Conservation (phyloP, 371 early-diverging fungal species). For the Mucor ambiguus region DNA sequence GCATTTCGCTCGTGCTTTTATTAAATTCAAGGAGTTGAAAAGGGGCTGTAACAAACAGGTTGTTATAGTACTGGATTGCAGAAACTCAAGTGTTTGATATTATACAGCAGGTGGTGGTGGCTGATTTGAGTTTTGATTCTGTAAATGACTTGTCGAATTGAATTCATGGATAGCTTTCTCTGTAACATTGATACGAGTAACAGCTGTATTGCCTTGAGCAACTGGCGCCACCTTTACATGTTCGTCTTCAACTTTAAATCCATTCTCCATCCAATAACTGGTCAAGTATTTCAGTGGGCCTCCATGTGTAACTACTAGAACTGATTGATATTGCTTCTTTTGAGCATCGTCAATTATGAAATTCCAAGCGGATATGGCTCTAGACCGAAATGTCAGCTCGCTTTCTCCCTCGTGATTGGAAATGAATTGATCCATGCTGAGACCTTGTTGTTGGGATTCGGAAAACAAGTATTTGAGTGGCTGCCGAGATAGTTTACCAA, state of each 20-base stretch:
- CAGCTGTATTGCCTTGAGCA: slow-evolving; percentile 45
- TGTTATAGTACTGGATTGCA: not conserved
- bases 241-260: slow-evolving; percentile 1
- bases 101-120: slow-evolving; percentile 26
- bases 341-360: slow-evolving; percentile 26
- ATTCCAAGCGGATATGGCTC: slow-evolving; percentile 28
- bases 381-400: slow-evolving; percentile 14
- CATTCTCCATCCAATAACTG: slow-evolving; percentile 25
- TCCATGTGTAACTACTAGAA: slow-evolving; percentile 48
- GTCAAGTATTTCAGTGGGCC: slow-evolving; percentile 33
- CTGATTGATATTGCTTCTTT: slow-evolving; percentile 14
- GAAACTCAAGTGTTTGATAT: no score
- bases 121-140: not conserved
- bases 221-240: not conserved
- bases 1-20: not conserved
- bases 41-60: not conserved
- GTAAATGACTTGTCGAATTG: slow-evolving; percentile 32
- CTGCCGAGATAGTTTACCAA: slow-evolving; percentile 34
- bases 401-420: slow-evolving; percentile 33
- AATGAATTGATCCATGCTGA: slow-evolving; percentile 20
- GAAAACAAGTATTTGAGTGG: slow-evolving; percentile 14
- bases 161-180: slow-evolving; percentile 18
- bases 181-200: slow-evolving; percentile 23
- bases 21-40: not conserved
- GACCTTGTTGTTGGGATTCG: slow-evolving; percentile 9